Evolutionary conservation across 257 asterid genomes (phyloP).

Genomic region (Scutellaria barbata): DNA sequence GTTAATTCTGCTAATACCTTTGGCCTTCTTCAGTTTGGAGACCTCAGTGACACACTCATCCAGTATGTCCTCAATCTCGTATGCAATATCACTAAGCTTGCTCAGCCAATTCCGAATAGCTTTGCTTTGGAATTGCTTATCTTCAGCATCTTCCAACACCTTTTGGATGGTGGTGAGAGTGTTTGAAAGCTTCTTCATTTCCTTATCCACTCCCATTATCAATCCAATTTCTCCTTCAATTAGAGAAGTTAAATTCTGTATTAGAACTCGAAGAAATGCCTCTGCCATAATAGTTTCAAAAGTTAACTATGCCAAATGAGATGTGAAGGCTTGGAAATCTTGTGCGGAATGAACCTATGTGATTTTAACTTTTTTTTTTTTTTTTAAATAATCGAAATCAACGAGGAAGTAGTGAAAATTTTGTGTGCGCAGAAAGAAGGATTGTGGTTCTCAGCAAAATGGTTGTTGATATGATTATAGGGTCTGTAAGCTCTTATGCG

Average conservation of each 20-base stretch:
- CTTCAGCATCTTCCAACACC: conserved; percentile 10
- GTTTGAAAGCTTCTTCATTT: conserved; percentile 32
- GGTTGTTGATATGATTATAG: too few species aligned
- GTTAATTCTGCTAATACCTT: background rate
- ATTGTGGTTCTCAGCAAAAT: too few species aligned
- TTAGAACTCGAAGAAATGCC: background rate
- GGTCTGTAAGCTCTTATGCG: too few species aligned
- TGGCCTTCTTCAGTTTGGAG: background rate
- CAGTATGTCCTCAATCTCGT: background rate
- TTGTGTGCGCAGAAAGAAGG: too few species aligned
- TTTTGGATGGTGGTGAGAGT: conserved; percentile 34
- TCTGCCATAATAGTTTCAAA: background rate
- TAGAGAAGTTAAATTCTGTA: background rate
- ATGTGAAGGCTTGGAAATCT: too few species aligned
- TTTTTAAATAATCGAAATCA: too few species aligned
- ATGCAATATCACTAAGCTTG: background rate
- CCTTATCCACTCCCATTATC: background rate
- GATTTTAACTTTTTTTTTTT: too few species aligned
- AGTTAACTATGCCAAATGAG: too few species aligned
- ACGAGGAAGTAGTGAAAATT: too few species aligned
- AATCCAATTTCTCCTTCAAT: background rate
- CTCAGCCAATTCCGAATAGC: background rate
- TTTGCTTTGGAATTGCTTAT: background rate
- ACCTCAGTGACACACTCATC: background rate
- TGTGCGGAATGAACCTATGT: too few species aligned